phyloP scores from a whole-genome alignment of 495 filamentous ascomycete genomes.

The Penicillium macrosclerotiorum region DNA sequence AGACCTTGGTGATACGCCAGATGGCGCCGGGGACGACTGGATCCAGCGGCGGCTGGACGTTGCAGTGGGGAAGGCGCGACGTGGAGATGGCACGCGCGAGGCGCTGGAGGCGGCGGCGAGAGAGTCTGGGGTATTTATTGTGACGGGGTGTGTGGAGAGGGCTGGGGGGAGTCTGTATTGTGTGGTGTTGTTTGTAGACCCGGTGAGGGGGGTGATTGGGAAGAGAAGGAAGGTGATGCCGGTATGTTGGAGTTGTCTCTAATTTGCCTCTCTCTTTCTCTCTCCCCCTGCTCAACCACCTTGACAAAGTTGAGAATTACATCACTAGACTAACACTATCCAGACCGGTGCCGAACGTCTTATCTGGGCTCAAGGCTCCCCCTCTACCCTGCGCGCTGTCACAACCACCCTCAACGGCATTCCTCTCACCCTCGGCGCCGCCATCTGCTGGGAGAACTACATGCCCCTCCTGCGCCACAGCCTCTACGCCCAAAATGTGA shows the following conservation, averaged over 20 bases:
- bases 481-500: slow-evolving; percentile 89
- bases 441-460: slow-evolving; percentile 96
- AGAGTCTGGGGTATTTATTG: slow-evolving; percentile 74
- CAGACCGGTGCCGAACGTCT: slow-evolving; percentile 78
- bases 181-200: slow-evolving; percentile 77
- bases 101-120: slow-evolving; percentile 66
- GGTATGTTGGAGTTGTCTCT: slow-evolving; percentile 27
- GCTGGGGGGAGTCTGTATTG: slow-evolving; percentile 82
- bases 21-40: slow-evolving; percentile 70
- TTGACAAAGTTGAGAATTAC: no score
- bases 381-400: slow-evolving; percentile 75
- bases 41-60: slow-evolving; percentile 56
- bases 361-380: slow-evolving; percentile 86
- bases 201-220: slow-evolving; percentile 64
- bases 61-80: slow-evolving; percentile 39
- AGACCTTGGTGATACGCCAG: slow-evolving; percentile 80
- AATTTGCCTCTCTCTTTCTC: slow-evolving; percentile 23
- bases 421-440: slow-evolving; percentile 73
- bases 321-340: neutral
- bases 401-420: slow-evolving; percentile 73
- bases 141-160: slow-evolving; percentile 73
- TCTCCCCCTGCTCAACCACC: slow-evolving; percentile 50
- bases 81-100: slow-evolving; percentile 85
- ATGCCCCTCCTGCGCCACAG: slow-evolving; percentile 81
- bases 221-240: slow-evolving; percentile 96